Percentiles rank a stretch among this genome's conserved stretches.
phyloP scores from a whole-genome alignment of 495 filamentous ascomycete genomes.

The Trichoderma orchidacearum region DNA sequence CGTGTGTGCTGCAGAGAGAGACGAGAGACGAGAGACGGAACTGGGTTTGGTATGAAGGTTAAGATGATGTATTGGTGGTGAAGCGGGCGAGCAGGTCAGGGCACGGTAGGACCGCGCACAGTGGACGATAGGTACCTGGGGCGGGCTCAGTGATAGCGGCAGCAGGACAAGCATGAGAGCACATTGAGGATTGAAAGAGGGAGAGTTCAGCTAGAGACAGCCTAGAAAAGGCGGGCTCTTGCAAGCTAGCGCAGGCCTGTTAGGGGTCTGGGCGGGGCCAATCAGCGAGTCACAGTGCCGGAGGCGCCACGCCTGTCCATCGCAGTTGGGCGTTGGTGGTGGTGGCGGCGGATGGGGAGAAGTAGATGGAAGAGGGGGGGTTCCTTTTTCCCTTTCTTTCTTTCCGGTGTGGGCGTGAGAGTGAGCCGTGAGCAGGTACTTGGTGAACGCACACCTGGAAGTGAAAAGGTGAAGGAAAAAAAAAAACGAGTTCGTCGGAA shows the following conservation, averaged over 20 bases:
- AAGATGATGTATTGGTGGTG: conserved; percentile 1
- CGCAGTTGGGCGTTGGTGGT: not conserved
- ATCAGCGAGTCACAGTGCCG: not conserved
- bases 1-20: not conserved
- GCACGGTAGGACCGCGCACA: not conserved
- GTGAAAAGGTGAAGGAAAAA: too few species aligned
- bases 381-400: not conserved
- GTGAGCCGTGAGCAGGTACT: too few species aligned
- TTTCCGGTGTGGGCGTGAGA: too few species aligned
- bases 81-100: not conserved
- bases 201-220: conserved; percentile 1
- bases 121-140: not conserved
- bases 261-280: conserved; percentile 1
- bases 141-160: too few species aligned
- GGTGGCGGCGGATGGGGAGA: not conserved
- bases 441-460: too few species aligned
- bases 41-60: not conserved
- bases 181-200: not conserved
- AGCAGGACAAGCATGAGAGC: too few species aligned
- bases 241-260: not conserved
- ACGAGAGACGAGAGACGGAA: too few species aligned
- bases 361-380: not conserved
- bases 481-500: too few species aligned
- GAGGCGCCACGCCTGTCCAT: not conserved
- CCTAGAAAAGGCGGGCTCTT: not conserved